These are phyloP conservation scores for Hortaea sp. DNA, from an alignment of 2,329 filamentous ascomycete genomes.

Conservation along the genomic window DNA sequence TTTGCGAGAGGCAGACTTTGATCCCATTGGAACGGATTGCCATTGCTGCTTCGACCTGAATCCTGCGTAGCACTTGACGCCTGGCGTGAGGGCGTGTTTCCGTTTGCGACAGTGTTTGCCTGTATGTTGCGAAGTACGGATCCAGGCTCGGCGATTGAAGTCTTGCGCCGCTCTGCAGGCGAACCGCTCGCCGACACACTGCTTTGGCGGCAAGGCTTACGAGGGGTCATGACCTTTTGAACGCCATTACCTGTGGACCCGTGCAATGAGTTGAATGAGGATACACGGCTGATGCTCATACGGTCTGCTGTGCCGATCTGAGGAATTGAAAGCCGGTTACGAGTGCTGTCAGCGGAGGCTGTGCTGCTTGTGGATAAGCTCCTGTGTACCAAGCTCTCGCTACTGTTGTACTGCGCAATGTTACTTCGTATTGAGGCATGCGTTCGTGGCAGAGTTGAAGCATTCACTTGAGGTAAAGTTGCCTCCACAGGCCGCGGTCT, in stretches of 20 bases:
- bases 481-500: constrained; percentile 19
- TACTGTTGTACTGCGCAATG: constrained; percentile 17
- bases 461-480: not conserved
- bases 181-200: constrained; percentile 32
- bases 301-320: constrained; percentile 27
- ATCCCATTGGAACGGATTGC: constrained; percentile 39
- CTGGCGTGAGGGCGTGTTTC: constrained; percentile 26
- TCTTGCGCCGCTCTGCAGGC: constrained; percentile 26
- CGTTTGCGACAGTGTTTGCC: constrained; percentile 6
- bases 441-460: constrained; percentile 14
- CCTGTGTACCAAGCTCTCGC: constrained; percentile 12
- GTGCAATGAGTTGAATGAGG: constrained; percentile 19
- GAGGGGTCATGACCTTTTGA: constrained; percentile 26
- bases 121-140: constrained; percentile 23
- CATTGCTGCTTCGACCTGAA: constrained; percentile 34
- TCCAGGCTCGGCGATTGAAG: not conserved
- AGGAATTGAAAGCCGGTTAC: constrained; percentile 21
- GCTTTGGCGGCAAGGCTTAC: constrained; percentile 14
- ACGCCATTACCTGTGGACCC: constrained; percentile 13
- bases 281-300: constrained; percentile 19
- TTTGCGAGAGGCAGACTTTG: constrained; percentile 26
- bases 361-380: constrained; percentile 13
- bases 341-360: constrained; percentile 13
- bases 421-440: constrained; percentile 17
- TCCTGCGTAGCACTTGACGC: constrained; percentile 29